Base-by-base conservation (phyloP, 176 grass and related monocot genomes). In the Pontederia paniculata region DNA sequence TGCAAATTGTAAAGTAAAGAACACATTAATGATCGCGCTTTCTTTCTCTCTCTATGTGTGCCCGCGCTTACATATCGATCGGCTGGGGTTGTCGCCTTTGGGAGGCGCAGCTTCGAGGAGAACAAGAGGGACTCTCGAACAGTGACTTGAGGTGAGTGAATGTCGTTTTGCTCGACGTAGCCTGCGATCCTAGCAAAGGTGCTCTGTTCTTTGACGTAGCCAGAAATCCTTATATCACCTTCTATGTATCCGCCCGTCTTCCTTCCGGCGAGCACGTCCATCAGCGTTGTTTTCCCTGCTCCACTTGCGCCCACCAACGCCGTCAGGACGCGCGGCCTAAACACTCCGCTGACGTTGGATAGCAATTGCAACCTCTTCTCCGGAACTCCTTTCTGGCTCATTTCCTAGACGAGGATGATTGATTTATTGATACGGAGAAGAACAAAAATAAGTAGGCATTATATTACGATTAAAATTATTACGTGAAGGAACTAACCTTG, bases 131-230 rank as follows among this genome's bases (percentile, higher is more conserved):
- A 84, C 61, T 89, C 86, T 78, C 81, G 77, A 57, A 89, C 74
- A 16, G 86, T 89, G 28, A 89, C 86, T 81, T 89, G 77, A 72
- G 86, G 77, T 2, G 85, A 89, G 54, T 89, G 80, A 46, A 89
- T 89, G 44, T 89, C 81, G 71, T 78, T 89, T 80, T 89, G 86
- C 49, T 89, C 86, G 56, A 89, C 86, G 70, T 89, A 89, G 68
- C 86, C 86, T 17, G 86, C 57, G 65, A 89, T 67, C 79, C 86
- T 81, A 10, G 86, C 86, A 63, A 89, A 89, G 15, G 74, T 84
- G 42, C 47, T 71, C 65, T 89, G 86, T 53, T 84, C 81, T 72
- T 89, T 89, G 54, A 60, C 58, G 73, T 77, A 67, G 25, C 86
- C 86, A 12, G 77, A 84, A 60, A 89, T 89, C 17, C 44, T 70